phyloP scores from a whole-genome alignment of 805 yeast species.

The Candida mattraensis region DNA sequence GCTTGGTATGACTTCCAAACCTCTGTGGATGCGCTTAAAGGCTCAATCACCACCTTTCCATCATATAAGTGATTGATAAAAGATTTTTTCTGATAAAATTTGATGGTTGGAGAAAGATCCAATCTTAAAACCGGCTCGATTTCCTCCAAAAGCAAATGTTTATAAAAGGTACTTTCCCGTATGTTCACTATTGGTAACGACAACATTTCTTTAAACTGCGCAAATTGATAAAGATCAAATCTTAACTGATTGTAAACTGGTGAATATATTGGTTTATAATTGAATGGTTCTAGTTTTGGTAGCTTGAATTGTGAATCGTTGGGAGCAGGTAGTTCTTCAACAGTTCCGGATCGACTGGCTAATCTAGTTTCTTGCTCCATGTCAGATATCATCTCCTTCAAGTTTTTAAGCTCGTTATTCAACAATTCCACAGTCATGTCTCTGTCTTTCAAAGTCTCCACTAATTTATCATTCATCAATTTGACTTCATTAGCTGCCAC shows the following conservation, averaged over 20 bases:
- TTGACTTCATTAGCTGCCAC: constrained; percentile 61
- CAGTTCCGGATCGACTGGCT: background rate
- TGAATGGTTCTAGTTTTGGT: constrained; percentile 20
- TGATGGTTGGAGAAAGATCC: constrained; percentile 63
- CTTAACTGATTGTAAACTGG: constrained; percentile 37
- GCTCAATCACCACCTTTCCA: constrained; percentile 81
- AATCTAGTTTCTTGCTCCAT: constrained; percentile 40
- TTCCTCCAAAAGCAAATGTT: constrained; percentile 69
- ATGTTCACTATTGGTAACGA: constrained; percentile 29
- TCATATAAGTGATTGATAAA: constrained; percentile 71
- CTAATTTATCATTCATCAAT: constrained; percentile 55
- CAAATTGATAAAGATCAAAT: constrained; percentile 44
- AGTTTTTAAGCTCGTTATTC: constrained; percentile 63
- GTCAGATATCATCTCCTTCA: constrained; percentile 59
- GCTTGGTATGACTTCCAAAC: constrained; percentile 48
- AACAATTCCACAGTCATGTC: constrained; percentile 64
- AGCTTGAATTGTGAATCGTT: constrained; percentile 21
- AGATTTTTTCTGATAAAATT: constrained; percentile 55
- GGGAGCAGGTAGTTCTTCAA: constrained; percentile 3
- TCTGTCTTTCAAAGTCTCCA: constrained; percentile 60
- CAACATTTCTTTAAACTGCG: constrained; percentile 45
- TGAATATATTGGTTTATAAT: constrained; percentile 27
- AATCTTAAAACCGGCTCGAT: constrained; percentile 70
- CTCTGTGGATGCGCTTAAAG: constrained; percentile 81
- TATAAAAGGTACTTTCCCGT: constrained; percentile 58